Base-by-base conservation (phyloP, 345 rosid species). In the Bruguiera gymnorhiza region DNA sequence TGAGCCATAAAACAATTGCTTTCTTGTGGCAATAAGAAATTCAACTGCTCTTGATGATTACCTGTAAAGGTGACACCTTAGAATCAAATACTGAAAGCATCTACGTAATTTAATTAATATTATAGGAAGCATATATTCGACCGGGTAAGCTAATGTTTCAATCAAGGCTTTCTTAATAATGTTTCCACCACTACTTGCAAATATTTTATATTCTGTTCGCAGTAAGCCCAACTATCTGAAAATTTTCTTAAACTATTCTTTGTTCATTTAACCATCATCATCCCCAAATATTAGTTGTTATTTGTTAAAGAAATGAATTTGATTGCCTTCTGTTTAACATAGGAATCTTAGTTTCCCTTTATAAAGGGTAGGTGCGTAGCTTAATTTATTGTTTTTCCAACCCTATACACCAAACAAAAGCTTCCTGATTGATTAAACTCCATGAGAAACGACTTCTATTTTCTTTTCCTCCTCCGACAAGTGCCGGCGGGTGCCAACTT, bases 61-160 rank as follows among this genome's bases (percentile, higher is more conserved):
- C 65, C 19, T 50, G 31, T 24, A 58, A 73, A 72, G 67, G 61
- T 60, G 73, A 78, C 80, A 59, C 60, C 75, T 72, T 65, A 43
- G 50, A 65, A 56, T 70, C 76, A 65, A 63, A 54, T 20, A 37
- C 27, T 39, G 6, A 30, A 18, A 37, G 32, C 26, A 53, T 37
- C 23, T 6, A 21, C 32, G 34, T 73, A 36, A 70, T 69, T 63
- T 27, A 19, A 39, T 39, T 11, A 13, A 63, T 64, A 57, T 62
- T 37, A 63, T 58, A 67, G 37, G 29, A 51, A 75, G 46, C 60
- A 67, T 23, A 26, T 32, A 36, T 23, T 56, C 23, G 66, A 77
- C 66, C 48, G 13, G 63, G 76, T 55, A 72, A 70, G 62, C 80
- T 59, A 57, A 63, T 70, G 70, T 78, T 70, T 32, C 70, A 67